A percentile compares a stretch with the other conserved stretches of the same genome.
phyloP scores from a whole-genome alignment of 805 yeast species.

The Tanozyma kutaoensis region DNA sequence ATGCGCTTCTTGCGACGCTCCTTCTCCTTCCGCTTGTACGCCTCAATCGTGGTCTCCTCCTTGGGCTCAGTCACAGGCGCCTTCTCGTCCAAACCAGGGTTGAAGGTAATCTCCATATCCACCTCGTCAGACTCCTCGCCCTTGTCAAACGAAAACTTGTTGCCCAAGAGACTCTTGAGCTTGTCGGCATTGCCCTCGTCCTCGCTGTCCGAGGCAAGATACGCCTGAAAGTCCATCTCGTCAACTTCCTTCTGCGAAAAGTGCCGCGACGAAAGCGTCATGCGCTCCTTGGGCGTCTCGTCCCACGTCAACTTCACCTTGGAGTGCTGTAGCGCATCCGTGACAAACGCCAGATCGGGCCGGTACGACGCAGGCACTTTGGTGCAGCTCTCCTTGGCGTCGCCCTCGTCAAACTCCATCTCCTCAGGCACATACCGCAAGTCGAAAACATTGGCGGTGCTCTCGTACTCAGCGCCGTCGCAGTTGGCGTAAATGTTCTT shows the following conservation, averaged over 20 bases:
- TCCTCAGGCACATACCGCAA: conserved; percentile 87
- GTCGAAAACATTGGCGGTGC: conserved; percentile 91
- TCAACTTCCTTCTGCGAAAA: conserved; percentile 82
- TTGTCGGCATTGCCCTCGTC: conserved; percentile 38
- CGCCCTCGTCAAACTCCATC: conserved; percentile 67
- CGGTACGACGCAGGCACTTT: conserved; percentile 66
- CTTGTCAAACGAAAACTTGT: conserved; percentile 18
- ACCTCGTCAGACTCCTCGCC: conserved; percentile 43
- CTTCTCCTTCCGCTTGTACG: conserved; percentile 76
- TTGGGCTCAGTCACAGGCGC: conserved; percentile 11
- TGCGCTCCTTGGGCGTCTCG: conserved; percentile 88
- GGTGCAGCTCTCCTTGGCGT: conserved; percentile 60
- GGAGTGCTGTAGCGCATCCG: conserved; percentile 93
- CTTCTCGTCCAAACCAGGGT: conserved; percentile 60
- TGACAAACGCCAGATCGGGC: conserved; percentile 64
- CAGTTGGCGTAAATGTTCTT: conserved; percentile 68
- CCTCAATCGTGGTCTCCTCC: conserved; percentile 67
- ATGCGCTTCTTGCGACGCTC: conserved; percentile 82
- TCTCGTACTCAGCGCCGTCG: conserved; percentile 92
- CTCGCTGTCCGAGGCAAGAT: conserved; percentile 48
- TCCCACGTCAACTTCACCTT: conserved; percentile 97
- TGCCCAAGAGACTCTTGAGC: conserved; percentile 45
- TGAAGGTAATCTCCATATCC: conserved; percentile 92
- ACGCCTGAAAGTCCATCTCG: conserved; percentile 86
- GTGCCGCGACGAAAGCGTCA: conserved; percentile 61